Evolutionary conservation across 2,329 filamentous ascomycete species (phyloP).

Genomic region (Colletotrichum echinochloae): DNA sequence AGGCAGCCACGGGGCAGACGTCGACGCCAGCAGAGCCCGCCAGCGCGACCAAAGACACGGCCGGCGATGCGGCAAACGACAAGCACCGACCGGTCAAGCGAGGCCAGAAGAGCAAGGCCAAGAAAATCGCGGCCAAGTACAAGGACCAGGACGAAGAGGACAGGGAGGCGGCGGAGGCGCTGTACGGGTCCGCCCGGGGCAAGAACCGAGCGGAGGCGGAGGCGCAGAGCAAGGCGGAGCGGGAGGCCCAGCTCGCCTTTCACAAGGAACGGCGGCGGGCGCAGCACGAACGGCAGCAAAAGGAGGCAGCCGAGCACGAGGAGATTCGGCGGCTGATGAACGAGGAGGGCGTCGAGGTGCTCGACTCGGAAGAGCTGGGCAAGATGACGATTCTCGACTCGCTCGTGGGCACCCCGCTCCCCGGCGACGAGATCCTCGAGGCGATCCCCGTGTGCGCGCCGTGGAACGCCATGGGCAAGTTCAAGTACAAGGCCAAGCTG

Average conservation of each 20-base stretch:
- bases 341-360: conserved; percentile 68
- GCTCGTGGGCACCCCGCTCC: conserved; percentile 81
- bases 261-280: conserved; percentile 80
- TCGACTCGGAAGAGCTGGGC: conserved; percentile 70
- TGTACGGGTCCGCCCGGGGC: conserved; percentile 83
- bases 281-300: conserved; percentile 83
- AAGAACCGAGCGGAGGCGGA: conserved; percentile 77
- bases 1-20: conserved; percentile 25
- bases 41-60: conserved; percentile 33
- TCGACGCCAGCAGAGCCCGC: conserved; percentile 27
- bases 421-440: conserved; percentile 85
- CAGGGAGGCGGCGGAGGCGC: conserved; percentile 80
- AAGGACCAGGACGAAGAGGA: conserved; percentile 96
- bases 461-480: conserved; percentile 72
- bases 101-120: conserved; percentile 84
- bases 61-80: conserved; percentile 48
- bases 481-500: conserved; percentile 95
- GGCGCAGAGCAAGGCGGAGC: conserved; percentile 72
- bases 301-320: conserved; percentile 81
- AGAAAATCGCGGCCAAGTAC: conserved; percentile 91
- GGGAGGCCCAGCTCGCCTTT: conserved; percentile 78
- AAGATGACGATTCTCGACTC: conserved; percentile 71
- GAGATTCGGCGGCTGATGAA: conserved; percentile 72
- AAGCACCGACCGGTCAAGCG: conserved; percentile 69
- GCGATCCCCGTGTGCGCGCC: conserved; percentile 73